Base-by-base conservation (phyloP, 768 basidiomycete species). In the Pleurotus sapidus region DNA sequence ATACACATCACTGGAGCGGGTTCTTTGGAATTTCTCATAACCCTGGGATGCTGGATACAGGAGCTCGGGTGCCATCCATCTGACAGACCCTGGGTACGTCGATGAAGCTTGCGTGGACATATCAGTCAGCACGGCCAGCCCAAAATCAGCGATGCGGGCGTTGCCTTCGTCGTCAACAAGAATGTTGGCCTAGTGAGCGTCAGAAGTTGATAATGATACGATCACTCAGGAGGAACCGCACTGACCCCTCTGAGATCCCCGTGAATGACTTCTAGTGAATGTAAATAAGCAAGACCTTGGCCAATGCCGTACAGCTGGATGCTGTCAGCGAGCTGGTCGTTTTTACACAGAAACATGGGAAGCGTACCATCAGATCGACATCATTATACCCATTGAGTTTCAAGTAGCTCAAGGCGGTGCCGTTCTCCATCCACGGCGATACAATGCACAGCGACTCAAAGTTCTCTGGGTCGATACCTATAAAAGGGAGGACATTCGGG, bases 21-120 rank as follows among this genome's bases (percentile, higher is more conserved):
- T 71, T 38, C 69, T 60, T 12, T 59, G 25, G 40, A 67, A 68
- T 18, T 55, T 43, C 15, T 57, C 46, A 24, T 66, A 54, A 14
- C 60, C 65, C 48, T 69, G 69, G 2, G 59, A 53, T 39, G 67
- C 67, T 3, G 72, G 71, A 43, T 67, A 59, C n/a, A 70, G 65
- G 12, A 74, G 60, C 58, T 74, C 73, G 7, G 73, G 73, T 1
- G 71, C 69, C 72, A 70, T 74, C 70, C 72, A 74, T n/a, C 69
- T 53, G 6, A 65, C 58, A 18, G 66, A 63, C n/a, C 71, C 71
- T 4, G 61, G 64, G 11, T 63, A 61, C 37, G 61, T 65, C 3
- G 69, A 65, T 2, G 66, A 64, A 24, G 63, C 64, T 6, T 64
- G 60, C 3, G 60, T 48, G 6, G 70, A 70, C 24, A 62, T 65